Evolutionary conservation across 805 yeast species (phyloP).

Genomic region (Kluyveromyces lactis): DNA sequence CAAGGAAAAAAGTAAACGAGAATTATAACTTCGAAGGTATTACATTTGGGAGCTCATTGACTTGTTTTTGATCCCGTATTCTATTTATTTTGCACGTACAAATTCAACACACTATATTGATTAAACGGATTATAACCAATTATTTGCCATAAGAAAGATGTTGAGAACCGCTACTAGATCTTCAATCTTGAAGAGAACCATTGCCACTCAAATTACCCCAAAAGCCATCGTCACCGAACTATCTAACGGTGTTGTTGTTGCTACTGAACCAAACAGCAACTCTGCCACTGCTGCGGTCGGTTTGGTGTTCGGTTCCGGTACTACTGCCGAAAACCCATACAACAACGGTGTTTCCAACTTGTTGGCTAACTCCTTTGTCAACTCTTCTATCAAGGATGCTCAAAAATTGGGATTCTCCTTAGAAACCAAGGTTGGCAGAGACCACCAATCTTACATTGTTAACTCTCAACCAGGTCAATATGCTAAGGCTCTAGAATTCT

Average conservation of each 20-base stretch:
- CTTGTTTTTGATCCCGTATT: too few species aligned
- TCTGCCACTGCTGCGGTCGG: slow-evolving; percentile 51
- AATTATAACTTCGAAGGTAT: too few species aligned
- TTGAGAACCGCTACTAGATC: slow-evolving; percentile 18
- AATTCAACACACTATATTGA: too few species aligned
- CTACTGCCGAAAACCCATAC: slow-evolving; percentile 71
- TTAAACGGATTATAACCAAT: too few species aligned
- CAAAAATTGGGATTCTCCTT: slow-evolving; percentile 48
- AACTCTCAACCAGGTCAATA: slow-evolving; percentile 44
- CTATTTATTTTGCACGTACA: too few species aligned
- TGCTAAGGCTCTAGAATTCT: slow-evolving; percentile 42
- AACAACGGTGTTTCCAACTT: slow-evolving; percentile 75
- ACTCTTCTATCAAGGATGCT: slow-evolving; percentile 29
- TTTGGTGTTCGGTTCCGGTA: slow-evolving; percentile 67
- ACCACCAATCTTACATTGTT: slow-evolving; percentile 54
- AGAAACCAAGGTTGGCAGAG: slow-evolving; percentile 49
- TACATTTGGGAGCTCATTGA: too few species aligned
- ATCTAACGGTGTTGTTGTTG: slow-evolving; percentile 66
- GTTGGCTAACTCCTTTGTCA: slow-evolving; percentile 42
- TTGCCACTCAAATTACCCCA: slow-evolving; percentile 32
- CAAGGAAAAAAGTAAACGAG: too few species aligned
- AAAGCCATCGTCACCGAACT: slow-evolving; percentile 65
- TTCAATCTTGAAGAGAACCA: slow-evolving; percentile 17
- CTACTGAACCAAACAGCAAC: slow-evolving; percentile 53
- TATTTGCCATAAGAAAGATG: slow-evolving; percentile 11